Conservation (phyloP, 1,284 basidiomycete species). For the Ceratobasidium sp. region DNA sequence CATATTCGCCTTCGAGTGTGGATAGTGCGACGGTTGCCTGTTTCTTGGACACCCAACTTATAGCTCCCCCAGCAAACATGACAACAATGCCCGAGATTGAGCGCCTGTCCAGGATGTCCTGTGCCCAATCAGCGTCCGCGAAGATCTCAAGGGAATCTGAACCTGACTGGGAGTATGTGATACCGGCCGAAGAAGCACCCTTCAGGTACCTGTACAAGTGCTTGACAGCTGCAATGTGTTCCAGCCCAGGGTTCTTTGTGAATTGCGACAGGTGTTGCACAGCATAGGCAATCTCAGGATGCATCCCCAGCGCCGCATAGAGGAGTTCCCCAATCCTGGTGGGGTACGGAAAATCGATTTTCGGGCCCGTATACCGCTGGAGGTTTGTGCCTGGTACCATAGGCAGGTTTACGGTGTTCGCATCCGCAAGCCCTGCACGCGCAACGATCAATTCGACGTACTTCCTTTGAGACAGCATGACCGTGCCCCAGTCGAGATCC, state of each 20-base stretch:
- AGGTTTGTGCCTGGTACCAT: background rate
- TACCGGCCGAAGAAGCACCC: conserved; percentile 44
- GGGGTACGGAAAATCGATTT: background rate
- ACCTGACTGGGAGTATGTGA: conserved; percentile 40
- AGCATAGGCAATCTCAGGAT: conserved; percentile 37
- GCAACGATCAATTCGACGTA: conserved; percentile 3
- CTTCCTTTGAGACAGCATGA: background rate
- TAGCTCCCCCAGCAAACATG: conserved; percentile 51
- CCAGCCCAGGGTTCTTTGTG: background rate
- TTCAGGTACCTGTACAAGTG: conserved; percentile 49
- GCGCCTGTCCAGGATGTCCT: conserved; percentile 48
- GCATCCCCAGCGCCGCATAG: conserved; percentile 43
- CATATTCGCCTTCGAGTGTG: conserved; percentile 40
- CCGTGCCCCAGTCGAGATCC: background rate
- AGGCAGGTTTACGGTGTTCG: conserved; percentile 1
- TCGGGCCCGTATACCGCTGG: background rate
- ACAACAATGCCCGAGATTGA: conserved; percentile 54
- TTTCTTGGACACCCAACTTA: conserved; percentile 50
- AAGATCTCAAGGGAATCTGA: conserved; percentile 47
- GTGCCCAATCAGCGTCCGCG: conserved; percentile 56
- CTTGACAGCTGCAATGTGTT: conserved; percentile 47
- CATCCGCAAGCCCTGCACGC: background rate
- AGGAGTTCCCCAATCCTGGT: conserved; percentile 37
- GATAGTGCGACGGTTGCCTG: conserved; percentile 34
- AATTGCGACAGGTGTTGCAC: conserved; percentile 15